Evolutionary conservation across 176 grass and related monocot species (phyloP).

Genomic region (Avena insularis): DNA sequence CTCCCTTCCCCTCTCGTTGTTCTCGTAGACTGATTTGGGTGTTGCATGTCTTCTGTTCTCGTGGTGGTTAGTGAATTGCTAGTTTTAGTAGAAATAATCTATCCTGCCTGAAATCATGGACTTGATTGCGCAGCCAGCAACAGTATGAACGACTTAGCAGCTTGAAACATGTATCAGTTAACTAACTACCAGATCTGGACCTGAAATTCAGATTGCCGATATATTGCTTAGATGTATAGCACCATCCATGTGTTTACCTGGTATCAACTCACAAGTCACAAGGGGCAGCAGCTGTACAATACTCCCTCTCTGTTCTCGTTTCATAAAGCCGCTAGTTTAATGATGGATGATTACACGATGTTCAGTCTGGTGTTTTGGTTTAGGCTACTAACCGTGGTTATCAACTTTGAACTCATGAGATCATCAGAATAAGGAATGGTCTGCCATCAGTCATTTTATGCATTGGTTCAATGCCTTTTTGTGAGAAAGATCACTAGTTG

Average conservation of each 20-base stretch:
- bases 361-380: background rate
- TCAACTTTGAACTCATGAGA: background rate
- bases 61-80: background rate
- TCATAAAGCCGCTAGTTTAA: conserved; percentile 1
- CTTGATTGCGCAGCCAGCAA: background rate
- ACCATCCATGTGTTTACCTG: background rate
- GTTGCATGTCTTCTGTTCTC: background rate
- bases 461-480: background rate
- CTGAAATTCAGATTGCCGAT: background rate
- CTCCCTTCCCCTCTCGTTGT: background rate
- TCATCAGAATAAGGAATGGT: conserved; percentile 9
- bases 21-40: conserved; percentile 7
- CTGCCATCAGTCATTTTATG: conserved; percentile 31
- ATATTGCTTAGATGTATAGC: background rate
- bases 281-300: background rate
- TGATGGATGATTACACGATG: background rate
- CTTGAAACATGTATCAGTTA: background rate
- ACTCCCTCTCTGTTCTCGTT: background rate
- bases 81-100: background rate
- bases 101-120: background rate
- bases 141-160: background rate
- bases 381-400: background rate
- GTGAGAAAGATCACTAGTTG: background rate
- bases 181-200: background rate
- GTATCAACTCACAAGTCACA: background rate